A percentile compares a stretch with the other conserved stretches of the same genome.
These are phyloP conservation scores for Dryas integrifolia DNA, from an alignment of 331 rosid genomes.

Conservation along the genomic window DNA sequence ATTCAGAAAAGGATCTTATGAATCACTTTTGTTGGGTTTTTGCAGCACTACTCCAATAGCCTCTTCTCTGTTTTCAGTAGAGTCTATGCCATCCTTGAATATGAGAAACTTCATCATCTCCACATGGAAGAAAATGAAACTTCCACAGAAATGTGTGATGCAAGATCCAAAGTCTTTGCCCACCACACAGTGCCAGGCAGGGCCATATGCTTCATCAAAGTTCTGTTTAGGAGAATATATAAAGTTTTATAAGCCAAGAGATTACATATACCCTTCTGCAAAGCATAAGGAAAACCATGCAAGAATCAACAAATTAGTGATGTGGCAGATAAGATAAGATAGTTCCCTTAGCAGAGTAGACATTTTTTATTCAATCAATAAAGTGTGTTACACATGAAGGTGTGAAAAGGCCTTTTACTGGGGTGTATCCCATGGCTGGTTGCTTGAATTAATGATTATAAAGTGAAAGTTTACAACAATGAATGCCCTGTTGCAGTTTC, in stretches of 20 bases:
- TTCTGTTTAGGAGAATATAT: constrained; percentile 34
- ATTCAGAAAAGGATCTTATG: constrained; percentile 14
- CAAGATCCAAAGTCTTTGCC: constrained; percentile 73
- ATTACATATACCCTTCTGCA: neutral
- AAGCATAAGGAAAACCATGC: neutral
- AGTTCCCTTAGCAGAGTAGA: neutral
- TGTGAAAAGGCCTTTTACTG: neutral
- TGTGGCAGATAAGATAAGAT: neutral
- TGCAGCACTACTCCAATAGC: constrained; percentile 45
- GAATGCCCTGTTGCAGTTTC: neutral
- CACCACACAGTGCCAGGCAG: constrained; percentile 65
- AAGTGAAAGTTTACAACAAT: neutral
- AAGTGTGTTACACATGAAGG: neutral
- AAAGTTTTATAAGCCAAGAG: constrained; percentile 1
- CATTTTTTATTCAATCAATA: neutral
- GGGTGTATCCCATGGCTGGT: neutral
- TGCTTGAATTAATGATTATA: neutral
- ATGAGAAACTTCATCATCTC: constrained; percentile 68
- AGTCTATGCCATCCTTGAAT: constrained; percentile 62
- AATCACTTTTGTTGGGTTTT: constrained; percentile 17
- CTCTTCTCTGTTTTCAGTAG: constrained; percentile 47
- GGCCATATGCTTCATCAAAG: constrained; percentile 60
- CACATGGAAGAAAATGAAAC: constrained; percentile 59
- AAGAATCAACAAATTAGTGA: neutral
- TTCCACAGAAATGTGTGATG: constrained; percentile 57